Conservation (phyloP, 208 protist species). For the Leishmania lainsoni region DNA sequence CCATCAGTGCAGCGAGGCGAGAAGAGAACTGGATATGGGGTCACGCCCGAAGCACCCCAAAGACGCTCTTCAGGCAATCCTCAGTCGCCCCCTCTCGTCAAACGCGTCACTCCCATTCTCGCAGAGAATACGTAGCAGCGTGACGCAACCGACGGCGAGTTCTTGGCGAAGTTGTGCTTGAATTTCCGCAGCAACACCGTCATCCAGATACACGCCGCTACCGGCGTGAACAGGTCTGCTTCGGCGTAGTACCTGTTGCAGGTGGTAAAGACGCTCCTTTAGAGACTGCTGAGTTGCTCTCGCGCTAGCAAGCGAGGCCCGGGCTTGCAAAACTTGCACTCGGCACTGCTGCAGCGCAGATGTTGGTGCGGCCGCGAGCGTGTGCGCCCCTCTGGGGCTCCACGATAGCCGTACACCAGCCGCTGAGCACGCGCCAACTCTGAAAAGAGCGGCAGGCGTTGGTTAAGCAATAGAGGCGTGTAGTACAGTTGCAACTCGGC, state of each 20-base stretch:
- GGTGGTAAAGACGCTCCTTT: slow-evolving; percentile 15
- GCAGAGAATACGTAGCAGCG: slow-evolving; percentile 23
- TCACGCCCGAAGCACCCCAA: neutral
- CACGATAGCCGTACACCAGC: neutral
- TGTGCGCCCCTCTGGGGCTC: neutral
- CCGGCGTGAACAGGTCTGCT: neutral
- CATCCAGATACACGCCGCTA: neutral
- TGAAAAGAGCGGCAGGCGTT: slow-evolving; percentile 6
- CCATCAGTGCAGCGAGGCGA: neutral
- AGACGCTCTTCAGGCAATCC: neutral
- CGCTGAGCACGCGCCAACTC: slow-evolving; percentile 8
- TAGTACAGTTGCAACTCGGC: neutral
- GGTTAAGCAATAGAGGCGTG: neutral
- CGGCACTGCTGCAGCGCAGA: neutral
- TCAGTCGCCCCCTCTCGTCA: slow-evolving; percentile 2
- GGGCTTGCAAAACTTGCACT: neutral
- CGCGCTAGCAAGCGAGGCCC: neutral
- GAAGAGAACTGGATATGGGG: neutral
- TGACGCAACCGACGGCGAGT: slow-evolving; percentile 12
- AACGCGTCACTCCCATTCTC: neutral
- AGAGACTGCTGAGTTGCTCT: slow-evolving; percentile 4
- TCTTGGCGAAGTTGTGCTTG: slow-evolving; percentile 15
- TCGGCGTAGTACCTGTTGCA: slow-evolving; percentile 3
- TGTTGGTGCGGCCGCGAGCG: neutral
- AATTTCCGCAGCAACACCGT: neutral